These are phyloP conservation scores for Aureobasidium melanogenum DNA, from an alignment of 2,329 filamentous ascomycete species.

Conservation along the genomic window DNA sequence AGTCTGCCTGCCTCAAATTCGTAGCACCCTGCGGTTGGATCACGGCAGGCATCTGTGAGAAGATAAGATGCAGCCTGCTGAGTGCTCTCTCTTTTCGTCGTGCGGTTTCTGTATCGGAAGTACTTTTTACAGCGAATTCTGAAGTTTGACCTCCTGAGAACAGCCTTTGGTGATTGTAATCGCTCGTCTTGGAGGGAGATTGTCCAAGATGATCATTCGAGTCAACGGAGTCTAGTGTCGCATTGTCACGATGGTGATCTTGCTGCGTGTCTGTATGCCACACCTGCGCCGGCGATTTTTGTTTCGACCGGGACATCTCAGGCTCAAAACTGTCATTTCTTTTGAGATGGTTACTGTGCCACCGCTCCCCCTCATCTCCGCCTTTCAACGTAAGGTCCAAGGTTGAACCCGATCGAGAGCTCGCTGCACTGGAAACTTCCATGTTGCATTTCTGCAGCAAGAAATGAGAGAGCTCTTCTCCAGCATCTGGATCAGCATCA, in stretches of 20 bases:
- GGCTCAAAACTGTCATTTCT: slow-evolving; percentile 5
- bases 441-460: not conserved
- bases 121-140: not conserved
- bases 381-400: not conserved
- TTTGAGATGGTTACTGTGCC: not conserved
- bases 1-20: not conserved
- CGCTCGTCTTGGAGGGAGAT: not conserved
- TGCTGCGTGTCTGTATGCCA: not conserved
- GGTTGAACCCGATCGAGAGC: not conserved
- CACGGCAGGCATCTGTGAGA: not conserved
- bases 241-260: not conserved
- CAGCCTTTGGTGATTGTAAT: not conserved
- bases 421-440: not conserved
- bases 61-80: not conserved
- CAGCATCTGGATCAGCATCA: not conserved
- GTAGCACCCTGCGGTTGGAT: not conserved
- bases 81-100: not conserved
- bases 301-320: not conserved
- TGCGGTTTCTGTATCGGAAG: not conserved
- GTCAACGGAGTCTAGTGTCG: not conserved
- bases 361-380: not conserved
- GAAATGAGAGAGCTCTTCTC: not conserved
- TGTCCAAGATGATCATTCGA: not conserved
- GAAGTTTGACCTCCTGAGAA: not conserved
- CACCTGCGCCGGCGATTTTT: not conserved